Evolutionary conservation across 129 eudicot genomes (phyloP).

Genomic region (Saposhnikovia divaricata): DNA sequence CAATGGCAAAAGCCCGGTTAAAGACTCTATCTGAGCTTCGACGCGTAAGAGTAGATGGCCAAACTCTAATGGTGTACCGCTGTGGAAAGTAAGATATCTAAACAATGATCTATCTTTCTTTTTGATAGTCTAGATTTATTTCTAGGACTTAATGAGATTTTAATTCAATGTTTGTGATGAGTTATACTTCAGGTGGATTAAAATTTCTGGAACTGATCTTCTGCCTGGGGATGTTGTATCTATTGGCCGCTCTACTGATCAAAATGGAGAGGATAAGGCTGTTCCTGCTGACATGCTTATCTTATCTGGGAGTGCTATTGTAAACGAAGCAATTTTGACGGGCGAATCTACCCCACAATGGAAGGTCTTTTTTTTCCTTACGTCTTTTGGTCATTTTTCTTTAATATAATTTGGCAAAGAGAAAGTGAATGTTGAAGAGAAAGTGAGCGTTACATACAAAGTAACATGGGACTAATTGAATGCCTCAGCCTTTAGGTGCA

Average conservation of each 20-base stretch:
- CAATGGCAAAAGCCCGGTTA: conserved; percentile 94
- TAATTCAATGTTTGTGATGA: conserved; percentile 10
- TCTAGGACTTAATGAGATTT: background rate
- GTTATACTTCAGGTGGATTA: conserved; percentile 59
- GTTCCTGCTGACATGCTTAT: conserved; percentile 61
- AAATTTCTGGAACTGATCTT: conserved; percentile 84
- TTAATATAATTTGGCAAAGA: background rate
- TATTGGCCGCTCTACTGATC: conserved; percentile 84
- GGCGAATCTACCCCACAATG: conserved; percentile 99
- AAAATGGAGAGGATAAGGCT: conserved; percentile 88
- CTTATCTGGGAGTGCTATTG: conserved; percentile 91
- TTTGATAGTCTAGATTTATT: background rate
- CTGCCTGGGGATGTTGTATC: conserved; percentile 96
- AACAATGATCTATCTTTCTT: background rate
- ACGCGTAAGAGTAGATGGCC: conserved; percentile 88
- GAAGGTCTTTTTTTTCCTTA: conserved; percentile 50
- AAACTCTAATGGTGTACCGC: conserved; percentile 78
- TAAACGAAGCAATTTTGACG: conserved; percentile 90
- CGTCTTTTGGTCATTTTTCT: background rate
- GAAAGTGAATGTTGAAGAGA: background rate
- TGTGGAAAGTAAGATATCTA: conserved; percentile 81
- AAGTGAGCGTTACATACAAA: conserved; percentile 27
- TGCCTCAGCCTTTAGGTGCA: background rate
- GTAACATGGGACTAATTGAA: conserved; percentile 17
- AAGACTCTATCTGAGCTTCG: conserved; percentile 93